These are phyloP conservation scores for Lactifluus hygrophoroides DNA, from an alignment of 768 basidiomycete genomes.

Conservation along the genomic window DNA sequence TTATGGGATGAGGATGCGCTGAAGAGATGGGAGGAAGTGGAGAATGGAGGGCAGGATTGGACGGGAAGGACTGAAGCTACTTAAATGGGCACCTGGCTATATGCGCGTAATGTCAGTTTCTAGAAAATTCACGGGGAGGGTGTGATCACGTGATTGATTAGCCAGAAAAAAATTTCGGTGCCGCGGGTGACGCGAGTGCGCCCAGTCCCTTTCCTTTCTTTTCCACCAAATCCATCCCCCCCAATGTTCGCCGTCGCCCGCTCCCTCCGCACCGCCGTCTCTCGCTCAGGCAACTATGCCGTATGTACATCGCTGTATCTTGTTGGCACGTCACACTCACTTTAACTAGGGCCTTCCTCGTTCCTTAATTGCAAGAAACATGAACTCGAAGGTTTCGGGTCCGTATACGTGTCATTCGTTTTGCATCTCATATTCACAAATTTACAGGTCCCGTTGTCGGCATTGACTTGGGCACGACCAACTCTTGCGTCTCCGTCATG, in stretches of 20 bases:
- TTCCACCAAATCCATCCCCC: slow-evolving; percentile 35
- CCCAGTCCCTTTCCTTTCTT: not conserved
- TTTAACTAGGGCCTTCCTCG: slow-evolving; percentile 51
- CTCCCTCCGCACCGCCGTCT: slow-evolving; percentile 49
- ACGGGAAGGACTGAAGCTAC: too few relatives aligned
- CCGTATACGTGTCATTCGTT: slow-evolving; percentile 22
- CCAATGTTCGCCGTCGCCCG: slow-evolving; percentile 69
- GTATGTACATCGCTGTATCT: slow-evolving; percentile 30
- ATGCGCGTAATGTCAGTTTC: too few relatives aligned
- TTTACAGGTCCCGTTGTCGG: slow-evolving; percentile 76
- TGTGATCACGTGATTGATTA: not conserved
- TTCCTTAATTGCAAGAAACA: slow-evolving; percentile 76
- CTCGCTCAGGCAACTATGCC: slow-evolving; percentile 57
- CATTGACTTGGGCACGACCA: slow-evolving; percentile 94
- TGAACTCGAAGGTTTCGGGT: slow-evolving; percentile 94
- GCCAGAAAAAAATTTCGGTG: slow-evolving; percentile 7
- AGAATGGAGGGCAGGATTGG: slow-evolving; percentile 34
- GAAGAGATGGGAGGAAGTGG: slow-evolving; percentile 36
- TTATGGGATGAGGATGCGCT: slow-evolving; percentile 42
- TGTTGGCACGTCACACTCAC: slow-evolving; percentile 3
- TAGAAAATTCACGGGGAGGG: too few relatives aligned
- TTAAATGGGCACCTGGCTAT: too few relatives aligned
- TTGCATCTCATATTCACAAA: not conserved
- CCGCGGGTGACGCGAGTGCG: slow-evolving; percentile 1
- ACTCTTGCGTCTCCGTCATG: slow-evolving; percentile 90